Percentiles rank a stretch among this genome's conserved stretches.
Conservation (phyloP, 768 basidiomycete species). For the Candolleomyces eurysporus region DNA sequence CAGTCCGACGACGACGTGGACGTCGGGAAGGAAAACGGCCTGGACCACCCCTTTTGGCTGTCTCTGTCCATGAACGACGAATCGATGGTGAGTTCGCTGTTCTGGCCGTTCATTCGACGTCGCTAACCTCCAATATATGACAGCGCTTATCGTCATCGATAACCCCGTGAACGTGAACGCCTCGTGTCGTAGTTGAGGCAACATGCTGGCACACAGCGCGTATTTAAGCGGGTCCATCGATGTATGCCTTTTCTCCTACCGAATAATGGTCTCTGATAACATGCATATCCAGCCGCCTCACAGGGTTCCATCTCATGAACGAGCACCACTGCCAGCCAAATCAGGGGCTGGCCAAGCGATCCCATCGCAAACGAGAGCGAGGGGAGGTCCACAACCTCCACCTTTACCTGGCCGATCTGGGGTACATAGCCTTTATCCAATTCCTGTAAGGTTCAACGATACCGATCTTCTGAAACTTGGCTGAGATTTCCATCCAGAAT, state of each 20-base stretch:
- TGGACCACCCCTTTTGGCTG: neutral
- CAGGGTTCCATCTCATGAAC: neutral
- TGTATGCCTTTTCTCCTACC: neutral
- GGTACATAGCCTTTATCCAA: too few species aligned
- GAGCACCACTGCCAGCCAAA: too few species aligned
- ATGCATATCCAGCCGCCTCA: neutral
- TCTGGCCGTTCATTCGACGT: too few species aligned
- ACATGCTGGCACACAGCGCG: neutral
- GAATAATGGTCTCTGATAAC: neutral
- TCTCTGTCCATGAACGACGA: neutral
- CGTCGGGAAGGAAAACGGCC: neutral
- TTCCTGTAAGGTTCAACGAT: too few species aligned
- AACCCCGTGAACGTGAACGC: neutral
- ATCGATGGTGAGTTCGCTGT: neutral
- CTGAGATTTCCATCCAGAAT: too few species aligned
- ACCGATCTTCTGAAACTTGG: too few species aligned
- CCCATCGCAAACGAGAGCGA: too few species aligned
- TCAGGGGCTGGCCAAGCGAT: too few species aligned
- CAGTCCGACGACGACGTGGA: neutral
- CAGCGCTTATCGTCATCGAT: conserved; percentile 1
- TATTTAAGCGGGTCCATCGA: neutral
- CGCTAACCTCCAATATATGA: neutral
- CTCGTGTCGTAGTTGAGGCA: neutral
- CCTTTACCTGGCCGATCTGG: too few species aligned
- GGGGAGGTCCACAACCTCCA: too few species aligned